A percentile compares a stretch with the other conserved stretches of the same genome.
phyloP scores from a whole-genome alignment of 768 basidiomycete species.

The Macrocybe gigantea region DNA sequence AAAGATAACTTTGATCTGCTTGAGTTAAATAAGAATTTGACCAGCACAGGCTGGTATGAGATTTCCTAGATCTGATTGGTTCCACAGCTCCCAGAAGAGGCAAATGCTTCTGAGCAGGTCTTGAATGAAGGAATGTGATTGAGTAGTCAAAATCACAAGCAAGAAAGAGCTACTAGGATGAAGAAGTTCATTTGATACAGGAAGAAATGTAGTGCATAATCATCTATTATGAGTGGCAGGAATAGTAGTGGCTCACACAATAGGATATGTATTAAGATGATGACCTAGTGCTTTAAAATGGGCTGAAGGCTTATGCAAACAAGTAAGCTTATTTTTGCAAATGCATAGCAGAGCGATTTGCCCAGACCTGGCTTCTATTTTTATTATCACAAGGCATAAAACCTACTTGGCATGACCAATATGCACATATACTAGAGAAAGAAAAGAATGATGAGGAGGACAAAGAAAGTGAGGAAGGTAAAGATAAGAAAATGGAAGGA shows the following conservation, averaged over 20 bases:
- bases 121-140: slow-evolving; percentile 9
- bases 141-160: slow-evolving; percentile 15
- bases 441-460: too few relatives aligned
- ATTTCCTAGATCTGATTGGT: slow-evolving; percentile 21
- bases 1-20: slow-evolving; percentile 3
- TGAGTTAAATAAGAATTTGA: neutral
- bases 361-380: too few relatives aligned
- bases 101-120: neutral
- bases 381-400: too few relatives aligned
- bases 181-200: slow-evolving; percentile 13
- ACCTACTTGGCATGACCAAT: too few relatives aligned
- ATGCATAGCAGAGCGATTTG: too few relatives aligned
- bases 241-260: neutral
- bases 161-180: slow-evolving; percentile 10
- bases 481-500: too few relatives aligned
- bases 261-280: too few relatives aligned
- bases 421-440: too few relatives aligned
- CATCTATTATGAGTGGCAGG: slow-evolving; percentile 10
- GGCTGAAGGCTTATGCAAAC: too few relatives aligned
- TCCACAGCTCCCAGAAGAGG: neutral
- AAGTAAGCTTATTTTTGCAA: too few relatives aligned
- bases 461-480: too few relatives aligned
- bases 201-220: slow-evolving; percentile 20
- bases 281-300: too few relatives aligned
- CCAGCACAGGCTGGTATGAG: slow-evolving; percentile 1